Conservation (phyloP, 1,284 basidiomycete genomes). For the Somion occarium region DNA sequence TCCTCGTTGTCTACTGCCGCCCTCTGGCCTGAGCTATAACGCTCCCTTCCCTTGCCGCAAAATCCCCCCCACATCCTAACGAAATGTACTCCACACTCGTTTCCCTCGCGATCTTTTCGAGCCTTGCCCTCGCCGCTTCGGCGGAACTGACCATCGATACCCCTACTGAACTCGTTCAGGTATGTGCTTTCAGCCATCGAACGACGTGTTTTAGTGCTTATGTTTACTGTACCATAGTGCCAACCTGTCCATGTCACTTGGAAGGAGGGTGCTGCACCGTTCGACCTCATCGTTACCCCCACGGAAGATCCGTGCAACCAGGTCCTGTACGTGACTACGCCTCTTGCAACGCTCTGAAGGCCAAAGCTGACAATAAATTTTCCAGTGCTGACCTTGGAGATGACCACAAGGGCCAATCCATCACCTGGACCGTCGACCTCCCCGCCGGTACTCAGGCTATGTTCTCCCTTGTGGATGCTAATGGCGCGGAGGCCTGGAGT, state of each 20-base stretch:
- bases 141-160: constrained; percentile 51
- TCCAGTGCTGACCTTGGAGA: constrained; percentile 56
- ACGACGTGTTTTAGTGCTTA: not conserved
- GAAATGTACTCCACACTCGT: constrained; percentile 73
- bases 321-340: constrained; percentile 44
- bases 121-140: constrained; percentile 46
- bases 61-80: constrained; percentile 8
- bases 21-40: constrained; percentile 1
- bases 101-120: constrained; percentile 62
- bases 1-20: constrained; percentile 1
- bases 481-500: constrained; percentile 61
- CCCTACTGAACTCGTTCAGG: constrained; percentile 50
- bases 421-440: constrained; percentile 45
- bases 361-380: not conserved
- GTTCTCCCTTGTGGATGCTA: constrained; percentile 51
- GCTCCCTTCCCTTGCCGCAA: constrained; percentile 7
- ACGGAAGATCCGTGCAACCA: constrained; percentile 51
- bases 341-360: not conserved
- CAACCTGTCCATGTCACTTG: constrained; percentile 47
- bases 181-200: constrained; percentile 20
- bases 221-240: constrained; percentile 47
- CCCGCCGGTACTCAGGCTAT: constrained; percentile 44
- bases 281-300: constrained; percentile 54
- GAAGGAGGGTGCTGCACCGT: constrained; percentile 42
- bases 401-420: constrained; percentile 39